Conservation (phyloP, 257 asterid species). For the Fraxinus excelsior region DNA sequence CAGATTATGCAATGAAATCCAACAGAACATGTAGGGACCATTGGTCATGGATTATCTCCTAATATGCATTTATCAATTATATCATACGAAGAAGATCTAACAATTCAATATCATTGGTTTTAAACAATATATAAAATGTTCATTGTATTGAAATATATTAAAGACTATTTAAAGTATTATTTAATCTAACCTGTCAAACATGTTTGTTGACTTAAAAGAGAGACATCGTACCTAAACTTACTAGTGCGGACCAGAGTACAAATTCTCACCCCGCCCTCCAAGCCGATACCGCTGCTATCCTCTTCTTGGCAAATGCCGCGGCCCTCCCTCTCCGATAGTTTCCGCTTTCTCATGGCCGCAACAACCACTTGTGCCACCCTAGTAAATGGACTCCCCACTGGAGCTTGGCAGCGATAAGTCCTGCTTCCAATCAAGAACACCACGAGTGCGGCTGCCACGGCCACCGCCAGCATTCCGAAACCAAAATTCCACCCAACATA, state of each 20-base stretch:
- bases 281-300: constrained; percentile 1
- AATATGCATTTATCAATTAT: background rate
- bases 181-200: background rate
- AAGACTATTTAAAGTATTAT: background rate
- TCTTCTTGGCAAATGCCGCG: constrained; percentile 28
- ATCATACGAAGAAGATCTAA: background rate
- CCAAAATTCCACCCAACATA: constrained; percentile 60
- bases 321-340: constrained; percentile 30
- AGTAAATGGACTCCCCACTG: constrained; percentile 75
- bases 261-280: constrained; percentile 17
- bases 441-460: constrained; percentile 46
- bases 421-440: constrained; percentile 48
- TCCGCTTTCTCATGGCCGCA: constrained; percentile 57
- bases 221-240: constrained; percentile 42
- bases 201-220: background rate
- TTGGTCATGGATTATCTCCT: background rate
- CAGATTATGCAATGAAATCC: background rate
- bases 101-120: background rate
- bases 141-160: background rate
- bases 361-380: constrained; percentile 69
- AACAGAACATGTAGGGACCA: background rate
- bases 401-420: constrained; percentile 46
- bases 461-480: constrained; percentile 57
- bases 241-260: constrained; percentile 39
- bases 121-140: background rate